phyloP scores from a whole-genome alignment of 1,284 basidiomycete genomes.

The Tilletia horrida region DNA sequence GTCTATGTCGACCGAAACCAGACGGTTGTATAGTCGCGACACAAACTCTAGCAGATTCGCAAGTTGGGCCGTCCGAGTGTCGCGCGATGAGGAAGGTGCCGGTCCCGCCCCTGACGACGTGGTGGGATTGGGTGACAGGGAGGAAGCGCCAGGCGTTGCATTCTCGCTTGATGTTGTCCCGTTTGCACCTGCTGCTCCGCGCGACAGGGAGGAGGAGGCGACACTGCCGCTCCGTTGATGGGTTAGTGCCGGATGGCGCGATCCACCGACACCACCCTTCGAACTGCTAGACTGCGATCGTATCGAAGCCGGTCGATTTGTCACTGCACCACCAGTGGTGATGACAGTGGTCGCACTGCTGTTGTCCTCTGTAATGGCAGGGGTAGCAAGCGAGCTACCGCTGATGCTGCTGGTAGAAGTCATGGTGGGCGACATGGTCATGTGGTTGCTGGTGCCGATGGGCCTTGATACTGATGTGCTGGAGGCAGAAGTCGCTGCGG shows the following conservation, averaged over 20 bases:
- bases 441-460: background rate
- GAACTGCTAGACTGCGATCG: background rate
- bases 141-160: no score
- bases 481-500: background rate
- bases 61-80: slow-evolving; percentile 56
- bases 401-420: slow-evolving; percentile 15
- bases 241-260: background rate
- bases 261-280: background rate
- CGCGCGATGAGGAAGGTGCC: slow-evolving; percentile 19
- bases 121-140: no score
- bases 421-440: slow-evolving; percentile 15
- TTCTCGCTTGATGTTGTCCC: slow-evolving; percentile 6
- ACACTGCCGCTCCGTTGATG: slow-evolving; percentile 16
- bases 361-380: background rate
- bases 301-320: no score
- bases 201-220: background rate
- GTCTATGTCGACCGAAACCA: slow-evolving; percentile 77
- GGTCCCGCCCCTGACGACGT: no score
- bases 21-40: slow-evolving; percentile 65
- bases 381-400: background rate
- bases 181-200: slow-evolving; percentile 10
- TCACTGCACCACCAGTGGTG: no score
- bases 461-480: background rate
- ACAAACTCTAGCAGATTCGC: slow-evolving; percentile 70
- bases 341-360: background rate